Base-by-base conservation (phyloP, 192 early-diverging fungal species). In the Thamnidium elegans region DNA sequence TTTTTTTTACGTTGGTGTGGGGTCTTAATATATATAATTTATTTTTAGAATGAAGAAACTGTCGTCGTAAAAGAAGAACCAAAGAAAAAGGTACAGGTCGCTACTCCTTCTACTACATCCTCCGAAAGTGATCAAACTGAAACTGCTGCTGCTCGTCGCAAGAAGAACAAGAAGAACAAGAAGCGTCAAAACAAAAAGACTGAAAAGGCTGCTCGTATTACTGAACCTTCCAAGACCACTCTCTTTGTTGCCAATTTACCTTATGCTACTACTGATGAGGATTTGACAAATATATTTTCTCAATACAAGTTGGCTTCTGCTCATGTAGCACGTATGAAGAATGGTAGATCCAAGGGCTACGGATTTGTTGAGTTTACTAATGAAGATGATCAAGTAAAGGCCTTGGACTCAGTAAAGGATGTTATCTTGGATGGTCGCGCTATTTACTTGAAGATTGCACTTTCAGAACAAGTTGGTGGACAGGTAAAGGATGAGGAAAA, bases 361-460 rank as follows among this genome's bases (percentile, higher is more conserved):
- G 97, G 95, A 19, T 99, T 99, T 77, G 90, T 96, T 21, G 92
- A 93, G 68, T 81, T 94, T 55, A 81, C 76, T 20, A 76, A 80
- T 68, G 83, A 92, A 59, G 87, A 69, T 11, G 92, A 95, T 65
- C 94, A 96, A 78, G 67, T 78, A 62, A 88, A 82, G 58, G 88
- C 86, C 6, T 62, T 95, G 59, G 79, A 84, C 23, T 81, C 85
- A 52, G 70, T 89, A 48, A 82, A 78, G 63, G 77, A 76, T 59
- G 78, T 83, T 30, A 55, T 71, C 46, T 78, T 87, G 15, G 90
- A 93, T 56, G 91, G 86, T 15, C 81, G 90, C 65, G 73, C 78
- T 7, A 63, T 94, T 51, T 79, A 81, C 63, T 76, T 92, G 53
- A 86, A 83, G 60, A 59, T 89, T 34, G 84, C 87, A 2, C 68